A percentile compares a stretch with the other conserved stretches of the same genome.
Conservation (phyloP, 73 alveolate species). For the Uronychia binucleata region DNA sequence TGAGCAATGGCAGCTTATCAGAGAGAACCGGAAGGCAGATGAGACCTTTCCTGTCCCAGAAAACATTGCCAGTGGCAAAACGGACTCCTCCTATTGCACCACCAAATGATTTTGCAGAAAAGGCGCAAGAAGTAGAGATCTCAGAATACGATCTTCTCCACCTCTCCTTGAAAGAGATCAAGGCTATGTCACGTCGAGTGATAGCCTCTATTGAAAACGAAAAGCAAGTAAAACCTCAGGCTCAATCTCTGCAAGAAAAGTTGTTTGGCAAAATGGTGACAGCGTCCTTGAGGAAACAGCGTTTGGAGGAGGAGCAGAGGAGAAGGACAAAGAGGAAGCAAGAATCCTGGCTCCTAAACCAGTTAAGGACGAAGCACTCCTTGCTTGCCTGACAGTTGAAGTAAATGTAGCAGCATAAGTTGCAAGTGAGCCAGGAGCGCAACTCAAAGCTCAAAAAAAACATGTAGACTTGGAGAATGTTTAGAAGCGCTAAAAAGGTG, state of each 20-base stretch:
- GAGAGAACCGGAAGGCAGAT: no score
- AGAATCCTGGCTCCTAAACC: neutral
- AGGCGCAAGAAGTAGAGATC: no score
- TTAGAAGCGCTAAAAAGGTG: no score
- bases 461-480: neutral
- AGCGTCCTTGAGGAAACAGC: neutral
- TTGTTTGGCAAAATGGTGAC: neutral
- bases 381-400: neutral
- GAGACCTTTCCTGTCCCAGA: no score
- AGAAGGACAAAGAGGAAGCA: neutral
- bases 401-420: neutral
- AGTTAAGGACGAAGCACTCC: neutral
- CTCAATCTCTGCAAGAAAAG: neutral
- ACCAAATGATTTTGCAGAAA: no score
- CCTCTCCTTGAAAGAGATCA: no score
- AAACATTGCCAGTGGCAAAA: no score
- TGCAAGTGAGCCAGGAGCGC: neutral
- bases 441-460: neutral
- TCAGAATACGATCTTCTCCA: neutral
- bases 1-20: no score
- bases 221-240: neutral
- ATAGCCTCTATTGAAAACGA: neutral
- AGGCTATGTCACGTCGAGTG: neutral
- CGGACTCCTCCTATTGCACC: no score
- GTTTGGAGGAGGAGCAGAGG: neutral